Conservation (phyloP, 352 stramenopile species). For the Phytophthora brassicae region DNA sequence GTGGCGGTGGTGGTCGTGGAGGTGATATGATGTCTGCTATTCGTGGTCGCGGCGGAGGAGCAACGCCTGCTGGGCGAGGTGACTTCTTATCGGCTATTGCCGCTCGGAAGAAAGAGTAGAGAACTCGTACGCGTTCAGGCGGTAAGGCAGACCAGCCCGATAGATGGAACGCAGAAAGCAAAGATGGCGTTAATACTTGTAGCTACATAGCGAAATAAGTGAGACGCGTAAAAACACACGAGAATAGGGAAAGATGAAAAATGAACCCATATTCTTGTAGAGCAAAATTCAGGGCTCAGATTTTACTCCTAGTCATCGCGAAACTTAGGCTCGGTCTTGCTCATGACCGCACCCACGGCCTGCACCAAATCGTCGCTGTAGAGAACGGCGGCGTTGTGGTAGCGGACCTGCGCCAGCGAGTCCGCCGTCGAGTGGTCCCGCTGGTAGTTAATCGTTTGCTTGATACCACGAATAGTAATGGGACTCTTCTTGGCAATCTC, state of each 20-base stretch:
- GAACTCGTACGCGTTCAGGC: background rate
- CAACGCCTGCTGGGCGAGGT: slow-evolving; percentile 36
- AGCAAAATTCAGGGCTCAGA: too few relatives aligned
- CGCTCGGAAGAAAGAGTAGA: slow-evolving; percentile 63
- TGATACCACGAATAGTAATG: slow-evolving; percentile 85
- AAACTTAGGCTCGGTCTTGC: slow-evolving; percentile 62
- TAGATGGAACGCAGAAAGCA: slow-evolving; percentile 29
- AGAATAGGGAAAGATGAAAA: slow-evolving; percentile 27
- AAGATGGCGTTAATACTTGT: slow-evolving; percentile 11
- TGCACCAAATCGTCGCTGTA: slow-evolving; percentile 84
- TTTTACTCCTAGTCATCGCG: slow-evolving; percentile 54
- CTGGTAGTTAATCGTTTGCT: slow-evolving; percentile 87
- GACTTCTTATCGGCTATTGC: slow-evolving; percentile 63
- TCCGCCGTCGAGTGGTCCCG: slow-evolving; percentile 84
- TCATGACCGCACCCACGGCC: slow-evolving; percentile 74
- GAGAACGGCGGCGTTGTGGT: slow-evolving; percentile 84
- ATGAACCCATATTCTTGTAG: slow-evolving; percentile 14
- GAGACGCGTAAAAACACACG: slow-evolving; percentile 16
- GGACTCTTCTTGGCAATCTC: slow-evolving; percentile 84
- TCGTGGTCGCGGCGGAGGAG: slow-evolving; percentile 42
- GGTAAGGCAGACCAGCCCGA: slow-evolving; percentile 6
- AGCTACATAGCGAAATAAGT: slow-evolving; percentile 22
- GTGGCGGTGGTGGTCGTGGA: slow-evolving; percentile 33
- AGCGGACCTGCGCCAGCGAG: slow-evolving; percentile 74
- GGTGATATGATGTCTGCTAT: slow-evolving; percentile 65